Base-by-base conservation (phyloP, 345 rosid genomes). In the Eucalyptus pauciflora region DNA sequence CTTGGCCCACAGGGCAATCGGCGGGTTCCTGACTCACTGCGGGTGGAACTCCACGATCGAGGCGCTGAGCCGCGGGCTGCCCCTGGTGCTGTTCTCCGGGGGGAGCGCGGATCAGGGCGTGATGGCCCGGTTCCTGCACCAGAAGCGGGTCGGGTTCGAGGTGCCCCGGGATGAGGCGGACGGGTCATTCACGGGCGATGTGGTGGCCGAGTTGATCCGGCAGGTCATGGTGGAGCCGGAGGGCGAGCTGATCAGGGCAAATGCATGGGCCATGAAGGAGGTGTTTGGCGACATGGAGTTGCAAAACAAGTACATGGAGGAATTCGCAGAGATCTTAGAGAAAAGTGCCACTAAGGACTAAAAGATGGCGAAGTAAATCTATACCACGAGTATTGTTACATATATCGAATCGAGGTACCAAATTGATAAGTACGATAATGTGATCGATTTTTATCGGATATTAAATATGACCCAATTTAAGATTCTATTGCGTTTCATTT, bases 21-120 rank as follows among this genome's bases (percentile, higher is more conserved):
- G 92, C 10, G 92, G 92, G 8, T 90, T 90, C 90, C 87, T 92
- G 88, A 92, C 92, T 2, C 93, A 90, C 88, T 49, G 86, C 5
- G 92, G 92, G 2, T 80, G 91, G 89, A 86, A 87, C 86, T 90
- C 89, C 2, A 91, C 88, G 1, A 83, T 87, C 11, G 92, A 92
- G 90, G 91, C 85, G 14, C 89, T 92, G 3, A 69, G 89, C 5
- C 33, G 49, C 10, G 93, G 90, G 5, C 54, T 33, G 37, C 76
- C 89, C 7, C 49, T 92, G 60, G 86, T 92, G 13, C 22, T 90
- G 46, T 54, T 92, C 45, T 27, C 91, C 5, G 50, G 71, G 18
- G 50, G 16, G 14, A 50, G 88, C 71, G 18, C 89, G 6, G 92
- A 90, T 8, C 88, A 88, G 22, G 91, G 91, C 17, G 18, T 90